A percentile compares a stretch with the other conserved stretches of the same genome.
Conservation (phyloP, 2,329 filamentous ascomycete genomes). For the Aspergillus transmontanensis region DNA sequence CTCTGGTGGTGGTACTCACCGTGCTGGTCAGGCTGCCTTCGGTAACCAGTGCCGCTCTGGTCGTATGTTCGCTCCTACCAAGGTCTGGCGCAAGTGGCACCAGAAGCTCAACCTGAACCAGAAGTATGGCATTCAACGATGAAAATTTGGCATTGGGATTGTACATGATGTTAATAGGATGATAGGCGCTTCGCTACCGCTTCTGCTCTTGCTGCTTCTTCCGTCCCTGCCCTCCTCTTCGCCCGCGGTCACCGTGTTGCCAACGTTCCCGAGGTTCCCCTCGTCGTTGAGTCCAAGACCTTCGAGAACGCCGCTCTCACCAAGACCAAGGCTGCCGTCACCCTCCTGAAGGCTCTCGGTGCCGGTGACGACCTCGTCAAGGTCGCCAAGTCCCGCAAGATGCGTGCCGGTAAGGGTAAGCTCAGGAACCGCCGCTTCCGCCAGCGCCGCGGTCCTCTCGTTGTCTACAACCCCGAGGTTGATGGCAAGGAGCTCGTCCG, state of each 20-base stretch:
- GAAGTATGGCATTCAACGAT: slow-evolving; percentile 64
- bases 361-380: slow-evolving; percentile 90
- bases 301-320: slow-evolving; percentile 77
- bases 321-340: slow-evolving; percentile 86
- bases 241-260: slow-evolving; percentile 96
- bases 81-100: slow-evolving; percentile 99
- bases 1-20: slow-evolving; percentile 99
- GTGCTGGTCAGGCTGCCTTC: slow-evolving; percentile 99
- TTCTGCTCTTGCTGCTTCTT: slow-evolving; percentile 95
- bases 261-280: slow-evolving; percentile 90
- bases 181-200: slow-evolving; percentile 91
- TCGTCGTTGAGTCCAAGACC: slow-evolving; percentile 88
- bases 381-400: slow-evolving; percentile 94
- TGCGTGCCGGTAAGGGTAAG: slow-evolving; percentile 99
- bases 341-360: slow-evolving; percentile 87
- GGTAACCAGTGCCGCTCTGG: slow-evolving; percentile 99
- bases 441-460: slow-evolving; percentile 95
- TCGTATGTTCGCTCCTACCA: slow-evolving; percentile 99
- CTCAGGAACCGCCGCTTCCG: slow-evolving; percentile 93
- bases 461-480: slow-evolving; percentile 94
- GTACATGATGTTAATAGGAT: slow-evolving; percentile 14
- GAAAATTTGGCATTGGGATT: slow-evolving; percentile 1
- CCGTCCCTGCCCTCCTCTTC: slow-evolving; percentile 89
- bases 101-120: slow-evolving; percentile 99
- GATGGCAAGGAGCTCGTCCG: slow-evolving; percentile 92